These are phyloP conservation scores for Galeopsis tetrahit DNA, from an alignment of 257 asterid species.

Conservation along the genomic window DNA sequence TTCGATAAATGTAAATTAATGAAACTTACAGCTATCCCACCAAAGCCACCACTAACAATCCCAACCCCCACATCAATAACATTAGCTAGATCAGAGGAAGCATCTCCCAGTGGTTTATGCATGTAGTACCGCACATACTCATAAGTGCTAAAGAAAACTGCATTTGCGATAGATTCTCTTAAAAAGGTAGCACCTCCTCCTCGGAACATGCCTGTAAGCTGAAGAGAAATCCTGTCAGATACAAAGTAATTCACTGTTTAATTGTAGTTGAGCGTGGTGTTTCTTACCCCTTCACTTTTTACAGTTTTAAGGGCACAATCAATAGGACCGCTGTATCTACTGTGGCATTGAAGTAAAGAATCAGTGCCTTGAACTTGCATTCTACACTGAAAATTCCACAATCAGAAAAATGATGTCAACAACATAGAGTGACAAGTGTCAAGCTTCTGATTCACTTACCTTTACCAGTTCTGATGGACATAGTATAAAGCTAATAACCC, in stretches of 20 bases:
- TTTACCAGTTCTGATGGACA: conserved; percentile 93
- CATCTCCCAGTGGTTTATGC: conserved; percentile 61
- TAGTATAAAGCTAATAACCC: conserved; percentile 75
- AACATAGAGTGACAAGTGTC: conserved; percentile 23
- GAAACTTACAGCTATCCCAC: conserved; percentile 79
- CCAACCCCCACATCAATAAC: conserved; percentile 80
- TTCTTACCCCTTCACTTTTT: conserved; percentile 82
- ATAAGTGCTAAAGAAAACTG: conserved; percentile 80
- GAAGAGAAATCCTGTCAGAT: conserved; percentile 54
- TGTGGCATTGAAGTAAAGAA: conserved; percentile 50
- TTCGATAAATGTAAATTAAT: conserved; percentile 21
- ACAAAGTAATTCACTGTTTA: conserved; percentile 25
- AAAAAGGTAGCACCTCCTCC: conserved; percentile 80
- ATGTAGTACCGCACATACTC: conserved; percentile 80
- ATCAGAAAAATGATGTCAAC: conserved; percentile 43
- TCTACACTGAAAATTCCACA: conserved; percentile 85
- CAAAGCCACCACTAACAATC: conserved; percentile 83
- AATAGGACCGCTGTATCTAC: conserved; percentile 70
- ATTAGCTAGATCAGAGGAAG: conserved; percentile 53
- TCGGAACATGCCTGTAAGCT: conserved; percentile 81
- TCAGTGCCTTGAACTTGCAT: conserved; percentile 96
- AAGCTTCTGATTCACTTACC: conserved; percentile 52
- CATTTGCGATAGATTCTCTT: conserved; percentile 85
- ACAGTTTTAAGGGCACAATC: conserved; percentile 85
- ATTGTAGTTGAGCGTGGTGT: conserved; percentile 26